Percentiles rank a stretch among this genome's conserved stretches.
These are phyloP conservation scores for Candida nonsorbophila DNA, from an alignment of 805 yeast species.

Conservation along the genomic window DNA sequence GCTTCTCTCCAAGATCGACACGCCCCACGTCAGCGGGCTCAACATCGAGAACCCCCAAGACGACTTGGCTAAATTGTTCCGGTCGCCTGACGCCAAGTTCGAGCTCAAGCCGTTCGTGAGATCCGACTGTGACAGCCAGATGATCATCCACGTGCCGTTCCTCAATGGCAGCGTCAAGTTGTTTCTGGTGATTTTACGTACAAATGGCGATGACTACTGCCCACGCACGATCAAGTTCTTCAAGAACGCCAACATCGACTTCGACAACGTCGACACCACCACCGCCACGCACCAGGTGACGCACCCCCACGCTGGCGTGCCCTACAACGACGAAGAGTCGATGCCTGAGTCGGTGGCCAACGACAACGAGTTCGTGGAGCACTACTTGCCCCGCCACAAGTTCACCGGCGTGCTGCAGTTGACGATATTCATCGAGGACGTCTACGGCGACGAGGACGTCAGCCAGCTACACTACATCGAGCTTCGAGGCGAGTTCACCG, in stretches of 20 bases:
- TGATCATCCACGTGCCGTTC: constrained; percentile 76
- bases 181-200: constrained; percentile 66
- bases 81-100: constrained; percentile 44
- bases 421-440: constrained; percentile 62
- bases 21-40: constrained; percentile 54
- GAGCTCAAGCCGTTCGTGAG: constrained; percentile 42
- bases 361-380: constrained; percentile 67
- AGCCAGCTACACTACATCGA: constrained; percentile 67
- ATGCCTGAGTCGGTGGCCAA: constrained; percentile 25
- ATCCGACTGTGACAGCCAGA: constrained; percentile 79
- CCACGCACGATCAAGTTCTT: constrained; percentile 66
- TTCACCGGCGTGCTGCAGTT: constrained; percentile 68
- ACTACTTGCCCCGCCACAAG: constrained; percentile 66
- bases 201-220: constrained; percentile 57
- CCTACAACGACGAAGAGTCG: constrained; percentile 33
- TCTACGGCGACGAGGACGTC: constrained; percentile 48
- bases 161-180: constrained; percentile 63
- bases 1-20: constrained; percentile 56
- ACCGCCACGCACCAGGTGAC: constrained; percentile 48
- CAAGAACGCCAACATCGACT: constrained; percentile 74
- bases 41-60: constrained; percentile 53
- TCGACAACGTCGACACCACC: constrained; percentile 49
- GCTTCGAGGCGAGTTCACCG: constrained; percentile 65
- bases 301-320: constrained; percentile 62
- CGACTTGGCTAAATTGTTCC: constrained; percentile 50